Conservation (phyloP, 495 filamentous ascomycete species). For the Daldinia loculata region DNA sequence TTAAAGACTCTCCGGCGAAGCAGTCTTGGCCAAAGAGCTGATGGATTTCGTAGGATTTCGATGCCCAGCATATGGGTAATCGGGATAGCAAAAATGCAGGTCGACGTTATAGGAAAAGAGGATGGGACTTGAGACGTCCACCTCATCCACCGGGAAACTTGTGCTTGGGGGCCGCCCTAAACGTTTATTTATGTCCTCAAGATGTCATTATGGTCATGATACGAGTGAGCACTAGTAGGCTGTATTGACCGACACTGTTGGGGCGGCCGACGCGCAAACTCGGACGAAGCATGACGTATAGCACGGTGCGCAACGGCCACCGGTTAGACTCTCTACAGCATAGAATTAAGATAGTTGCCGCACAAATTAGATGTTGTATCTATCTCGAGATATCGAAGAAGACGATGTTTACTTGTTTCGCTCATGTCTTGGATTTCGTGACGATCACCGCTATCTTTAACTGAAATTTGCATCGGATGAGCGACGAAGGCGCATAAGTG, state of each 20-base stretch:
- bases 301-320: constrained; percentile 8
- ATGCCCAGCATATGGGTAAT: constrained; percentile 15
- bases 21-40: neutral
- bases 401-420: constrained; percentile 13
- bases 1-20: constrained; percentile 17
- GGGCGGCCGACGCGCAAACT: constrained; percentile 4
- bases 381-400: constrained; percentile 19
- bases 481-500: constrained; percentile 15
- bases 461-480: constrained; percentile 31
- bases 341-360: constrained; percentile 18
- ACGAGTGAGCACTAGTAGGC: constrained; percentile 40
- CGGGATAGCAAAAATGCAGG: constrained; percentile 25
- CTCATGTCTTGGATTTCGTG: constrained; percentile 22
- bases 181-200: constrained; percentile 36
- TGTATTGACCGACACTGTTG: constrained; percentile 28
- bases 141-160: constrained; percentile 20
- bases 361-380: constrained; percentile 22
- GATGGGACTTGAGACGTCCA: constrained; percentile 24
- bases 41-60: constrained; percentile 18
- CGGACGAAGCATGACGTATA: constrained; percentile 29
- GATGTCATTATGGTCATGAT: constrained; percentile 37
- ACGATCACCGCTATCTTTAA: constrained; percentile 30
- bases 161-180: constrained; percentile 22
- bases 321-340: constrained; percentile 20
- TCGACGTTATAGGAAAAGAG: constrained; percentile 25